Base-by-base conservation (phyloP, 2,329 filamentous ascomycete genomes). In the Diatrype stigma region DNA sequence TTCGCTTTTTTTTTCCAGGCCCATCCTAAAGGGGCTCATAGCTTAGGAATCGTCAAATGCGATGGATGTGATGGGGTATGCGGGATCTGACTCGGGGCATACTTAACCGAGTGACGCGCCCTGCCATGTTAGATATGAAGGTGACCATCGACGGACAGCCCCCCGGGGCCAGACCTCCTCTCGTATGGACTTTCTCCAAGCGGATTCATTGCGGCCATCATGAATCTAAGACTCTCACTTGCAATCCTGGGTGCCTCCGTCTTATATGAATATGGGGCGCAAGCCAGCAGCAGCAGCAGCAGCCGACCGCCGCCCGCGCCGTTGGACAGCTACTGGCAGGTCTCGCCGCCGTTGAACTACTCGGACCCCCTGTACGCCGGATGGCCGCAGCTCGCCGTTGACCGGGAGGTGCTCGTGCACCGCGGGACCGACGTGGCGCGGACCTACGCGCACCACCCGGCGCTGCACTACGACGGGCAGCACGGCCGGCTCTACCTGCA, bases 371-470 rank as follows among this genome's bases (percentile, higher is more conserved):
- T 61, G n/a, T 57, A 57, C 34, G 57, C 60, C 19, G 61, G 59
- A n/a, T 63, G 61, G 60, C 42, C 55, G 7, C 61, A 60, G 42
- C 59, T 63, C 6, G 16, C 52, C 1, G 51, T 55, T 6, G 46
- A 54, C 11, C 50, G 52, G 23, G 59, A 63, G 22, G 47, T 60
- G 12, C 47, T 58, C 37, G 54, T 63, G 5, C 60, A 62, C 44
- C 60, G 59, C 38, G 61, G 61, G 7, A 52, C 54, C 1, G 48
- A 46, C 3, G 46, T 56, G 17, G 55, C 55, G 10, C 56, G 61
- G 8, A 63, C 61, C 11, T 60, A 63, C 23, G 57, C 60, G 1
- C 60, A 63, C 35, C 60, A 63, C 28, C 60, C 61, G 3, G 61
- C 56, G 23, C 50, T 63, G 4, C 59, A 53, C 44, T 55, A 56